These are phyloP conservation scores for Chrysopogon serrulatus DNA, from an alignment of 176 grass and related monocot species.

Conservation along the genomic window DNA sequence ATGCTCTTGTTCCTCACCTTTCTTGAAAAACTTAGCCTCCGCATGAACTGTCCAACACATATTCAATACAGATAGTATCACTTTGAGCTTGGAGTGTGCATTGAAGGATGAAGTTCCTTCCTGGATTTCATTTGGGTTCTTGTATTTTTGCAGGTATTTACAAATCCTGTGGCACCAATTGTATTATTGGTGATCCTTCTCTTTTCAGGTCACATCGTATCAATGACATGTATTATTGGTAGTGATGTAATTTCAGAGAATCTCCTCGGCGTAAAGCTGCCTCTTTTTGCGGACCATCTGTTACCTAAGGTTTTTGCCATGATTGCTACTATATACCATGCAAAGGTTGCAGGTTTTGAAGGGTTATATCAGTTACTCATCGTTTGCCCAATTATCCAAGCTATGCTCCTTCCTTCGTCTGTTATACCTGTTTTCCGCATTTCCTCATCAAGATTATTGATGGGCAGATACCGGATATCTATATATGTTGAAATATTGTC, in stretches of 20 bases:
- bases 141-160: constrained; percentile 56
- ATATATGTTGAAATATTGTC: constrained; percentile 43
- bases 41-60: not conserved
- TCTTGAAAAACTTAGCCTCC: not conserved
- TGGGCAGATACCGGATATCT: constrained; percentile 63
- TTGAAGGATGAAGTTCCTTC: not conserved
- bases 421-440: constrained; percentile 68
- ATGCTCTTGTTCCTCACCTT: not conserved
- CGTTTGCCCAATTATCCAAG: constrained; percentile 71
- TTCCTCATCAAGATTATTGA: constrained; percentile 65
- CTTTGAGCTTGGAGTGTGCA: not conserved
- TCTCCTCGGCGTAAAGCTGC: constrained; percentile 59
- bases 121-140: not conserved
- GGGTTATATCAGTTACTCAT: constrained; percentile 70
- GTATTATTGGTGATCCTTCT: constrained; percentile 68
- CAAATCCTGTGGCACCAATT: constrained; percentile 52
- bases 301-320: constrained; percentile 55
- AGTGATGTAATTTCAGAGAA: constrained; percentile 42
- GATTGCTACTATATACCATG: constrained; percentile 46
- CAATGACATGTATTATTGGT: constrained; percentile 56
- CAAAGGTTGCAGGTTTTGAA: constrained; percentile 51
- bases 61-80: not conserved
- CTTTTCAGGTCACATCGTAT: constrained; percentile 71
- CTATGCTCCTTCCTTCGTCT: constrained; percentile 79
- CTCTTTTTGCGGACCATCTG: constrained; percentile 34